These are phyloP conservation scores for Pharnaceum exiguum DNA, from an alignment of 148 eudicot species.

Conservation along the genomic window DNA sequence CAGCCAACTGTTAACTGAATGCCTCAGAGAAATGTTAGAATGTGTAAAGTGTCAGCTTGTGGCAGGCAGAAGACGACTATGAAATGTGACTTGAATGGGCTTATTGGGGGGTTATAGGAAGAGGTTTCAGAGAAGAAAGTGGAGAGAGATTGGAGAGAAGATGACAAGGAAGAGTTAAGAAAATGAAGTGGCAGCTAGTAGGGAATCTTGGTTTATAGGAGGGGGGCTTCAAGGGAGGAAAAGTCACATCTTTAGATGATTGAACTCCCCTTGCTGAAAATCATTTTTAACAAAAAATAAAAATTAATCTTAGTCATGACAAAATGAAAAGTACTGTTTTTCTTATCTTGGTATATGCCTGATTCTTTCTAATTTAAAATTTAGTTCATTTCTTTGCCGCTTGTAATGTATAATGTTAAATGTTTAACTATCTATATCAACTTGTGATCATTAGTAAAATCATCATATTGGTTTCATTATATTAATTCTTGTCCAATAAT, in stretches of 20 bases:
- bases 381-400: too few species aligned
- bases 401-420: too few species aligned
- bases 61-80: constrained; percentile 3
- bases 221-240: constrained; percentile 30
- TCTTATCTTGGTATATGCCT: not conserved
- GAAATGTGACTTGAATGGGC: constrained; percentile 29
- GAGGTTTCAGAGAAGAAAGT: not conserved
- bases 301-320: not conserved
- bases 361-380: not conserved
- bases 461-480: too few species aligned
- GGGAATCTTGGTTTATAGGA: constrained; percentile 74
- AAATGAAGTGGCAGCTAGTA: constrained; percentile 66
- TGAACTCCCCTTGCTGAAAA: constrained; percentile 21
- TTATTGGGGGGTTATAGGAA: not conserved
- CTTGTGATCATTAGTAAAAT: too few species aligned
- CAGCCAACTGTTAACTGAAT: constrained; percentile 3
- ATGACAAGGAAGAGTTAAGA: constrained; percentile 40
- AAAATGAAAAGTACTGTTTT: too few species aligned
- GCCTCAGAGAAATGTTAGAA: not conserved
- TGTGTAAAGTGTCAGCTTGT: constrained; percentile 15
- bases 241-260: constrained; percentile 43
- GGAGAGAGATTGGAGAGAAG: constrained; percentile 25
- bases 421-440: too few species aligned
- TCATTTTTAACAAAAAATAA: constrained; percentile 1
- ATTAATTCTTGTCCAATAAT: too few species aligned